A percentile compares a stretch with the other conserved stretches of the same genome.
Conservation (phyloP, 257 asterid species). For the Ophiorrhiza pumila region DNA sequence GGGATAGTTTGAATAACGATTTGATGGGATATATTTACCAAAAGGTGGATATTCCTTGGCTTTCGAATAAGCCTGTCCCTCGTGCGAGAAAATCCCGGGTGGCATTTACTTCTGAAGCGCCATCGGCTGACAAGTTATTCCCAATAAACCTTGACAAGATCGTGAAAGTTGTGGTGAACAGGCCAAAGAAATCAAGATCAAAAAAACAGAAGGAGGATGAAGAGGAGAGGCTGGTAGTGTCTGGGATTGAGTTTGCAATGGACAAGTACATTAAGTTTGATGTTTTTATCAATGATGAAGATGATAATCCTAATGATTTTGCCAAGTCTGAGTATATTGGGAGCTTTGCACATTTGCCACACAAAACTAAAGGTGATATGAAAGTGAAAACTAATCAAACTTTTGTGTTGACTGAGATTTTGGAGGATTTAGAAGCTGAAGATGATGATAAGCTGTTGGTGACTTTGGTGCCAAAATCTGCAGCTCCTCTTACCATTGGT, state of each 20-base stretch:
- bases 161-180: conserved; percentile 6
- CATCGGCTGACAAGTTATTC: conserved; percentile 12
- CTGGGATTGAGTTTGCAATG: conserved; percentile 10
- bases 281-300: conserved; percentile 24
- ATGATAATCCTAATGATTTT: conserved; percentile 10
- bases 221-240: conserved; percentile 20
- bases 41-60: conserved; percentile 45
- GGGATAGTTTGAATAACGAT: conserved; percentile 30
- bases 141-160: neutral
- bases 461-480: conserved; percentile 28
- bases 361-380: neutral
- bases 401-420: conserved; percentile 16
- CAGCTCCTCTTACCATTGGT: neutral
- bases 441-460: conserved; percentile 28
- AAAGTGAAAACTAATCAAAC: neutral
- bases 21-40: conserved; percentile 43
- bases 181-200: conserved; percentile 9
- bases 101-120: conserved; percentile 1
- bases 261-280: conserved; percentile 21
- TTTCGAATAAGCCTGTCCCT: conserved; percentile 32
- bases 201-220: neutral
- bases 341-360: conserved; percentile 20
- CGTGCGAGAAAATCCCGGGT: conserved; percentile 21
- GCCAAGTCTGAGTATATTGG: conserved; percentile 23
- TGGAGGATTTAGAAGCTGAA: conserved; percentile 27